These are phyloP conservation scores for Phyllachora maydis DNA, from an alignment of 2,329 filamentous ascomycete species.

Conservation along the genomic window DNA sequence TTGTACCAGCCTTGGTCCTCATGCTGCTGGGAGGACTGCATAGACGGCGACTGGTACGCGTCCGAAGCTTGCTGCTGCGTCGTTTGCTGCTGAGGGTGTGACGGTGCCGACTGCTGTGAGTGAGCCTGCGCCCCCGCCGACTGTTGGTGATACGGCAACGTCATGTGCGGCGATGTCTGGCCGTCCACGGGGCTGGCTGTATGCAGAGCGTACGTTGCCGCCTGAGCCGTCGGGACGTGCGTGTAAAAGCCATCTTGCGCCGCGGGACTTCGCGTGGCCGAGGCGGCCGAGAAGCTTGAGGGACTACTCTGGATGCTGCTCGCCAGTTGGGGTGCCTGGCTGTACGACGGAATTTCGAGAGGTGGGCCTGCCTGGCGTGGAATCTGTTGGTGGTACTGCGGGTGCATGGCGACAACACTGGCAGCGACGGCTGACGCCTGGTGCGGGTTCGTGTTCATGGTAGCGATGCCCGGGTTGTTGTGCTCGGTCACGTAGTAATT, in stretches of 20 bases:
- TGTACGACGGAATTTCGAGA: conserved; percentile 29
- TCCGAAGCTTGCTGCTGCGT: conserved; percentile 12
- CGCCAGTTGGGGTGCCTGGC: conserved; percentile 20
- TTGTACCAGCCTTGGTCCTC: conserved; percentile 35
- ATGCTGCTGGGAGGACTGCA: too few species aligned
- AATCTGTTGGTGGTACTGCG: conserved; percentile 30
- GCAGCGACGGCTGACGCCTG: too few species aligned
- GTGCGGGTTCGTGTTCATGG: conserved; percentile 28
- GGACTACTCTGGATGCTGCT: conserved; percentile 37
- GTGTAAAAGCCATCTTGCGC: conserved; percentile 35
- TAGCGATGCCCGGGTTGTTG: conserved; percentile 38
- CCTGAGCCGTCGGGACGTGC: conserved; percentile 24
- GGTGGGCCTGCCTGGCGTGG: conserved; percentile 24
- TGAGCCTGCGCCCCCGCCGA: conserved; percentile 12
- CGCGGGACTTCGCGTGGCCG: conserved; percentile 29
- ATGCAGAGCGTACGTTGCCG: conserved; percentile 25
- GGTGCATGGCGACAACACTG: conserved; percentile 13
- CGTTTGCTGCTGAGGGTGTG: conserved; percentile 14
- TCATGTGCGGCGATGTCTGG: conserved; percentile 13
- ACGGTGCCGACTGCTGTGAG: conserved; percentile 12
- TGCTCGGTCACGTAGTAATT: conserved; percentile 39
- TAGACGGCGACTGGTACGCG: conserved; percentile 16
- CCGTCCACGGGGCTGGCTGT: conserved; percentile 23
- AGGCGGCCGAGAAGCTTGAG: conserved; percentile 32
- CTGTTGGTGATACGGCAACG: too few species aligned